Evolutionary conservation across 768 basidiomycete genomes (phyloP).

Genomic region (Pisolithus albus): DNA sequence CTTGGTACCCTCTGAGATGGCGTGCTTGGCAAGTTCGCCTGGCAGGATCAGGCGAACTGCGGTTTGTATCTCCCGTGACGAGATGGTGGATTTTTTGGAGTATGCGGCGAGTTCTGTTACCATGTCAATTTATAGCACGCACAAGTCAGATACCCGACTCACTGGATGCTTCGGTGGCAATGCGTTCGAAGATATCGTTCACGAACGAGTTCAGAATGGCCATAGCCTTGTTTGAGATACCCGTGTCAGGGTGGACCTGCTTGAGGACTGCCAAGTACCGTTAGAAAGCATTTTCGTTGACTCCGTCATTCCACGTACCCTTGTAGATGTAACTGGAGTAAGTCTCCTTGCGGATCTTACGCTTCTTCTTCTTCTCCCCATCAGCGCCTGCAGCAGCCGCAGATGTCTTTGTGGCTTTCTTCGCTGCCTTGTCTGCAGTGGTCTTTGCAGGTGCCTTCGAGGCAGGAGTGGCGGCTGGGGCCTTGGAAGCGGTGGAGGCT

Average conservation of each 20-base stretch:
- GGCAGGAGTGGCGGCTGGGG: conserved; percentile 34
- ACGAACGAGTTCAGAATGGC: conserved; percentile 89
- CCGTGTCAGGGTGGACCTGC: conserved; percentile 97
- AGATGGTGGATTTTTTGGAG: conserved; percentile 99
- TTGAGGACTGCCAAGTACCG: conserved; percentile 59
- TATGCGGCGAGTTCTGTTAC: conserved; percentile 84
- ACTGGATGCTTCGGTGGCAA: conserved; percentile 88
- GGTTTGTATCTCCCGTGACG: conserved; percentile 97
- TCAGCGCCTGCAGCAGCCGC: conserved; percentile 46
- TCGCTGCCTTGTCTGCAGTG: conserved; percentile 30
- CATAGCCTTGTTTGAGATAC: conserved; percentile 98
- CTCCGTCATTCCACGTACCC: conserved; percentile 34
- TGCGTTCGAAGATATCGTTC: conserved; percentile 91
- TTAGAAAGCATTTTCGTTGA: no score
- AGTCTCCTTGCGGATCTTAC: conserved; percentile 86
- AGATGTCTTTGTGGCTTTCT: conserved; percentile 56
- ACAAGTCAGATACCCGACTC: conserved; percentile 19
- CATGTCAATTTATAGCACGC: not conserved
- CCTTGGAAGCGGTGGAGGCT: conserved; percentile 80
- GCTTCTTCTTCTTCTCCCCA: conserved; percentile 83
- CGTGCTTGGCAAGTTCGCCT: conserved; percentile 97
- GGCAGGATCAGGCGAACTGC: conserved; percentile 92
- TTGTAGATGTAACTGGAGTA: conserved; percentile 96
- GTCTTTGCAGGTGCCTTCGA: conserved; percentile 42
- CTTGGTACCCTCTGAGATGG: conserved; percentile 92